A percentile compares a stretch with the other conserved stretches of the same genome.
Conservation (phyloP, 1,139 yeast genomes). For the Scheffersomyces insectosa region DNA sequence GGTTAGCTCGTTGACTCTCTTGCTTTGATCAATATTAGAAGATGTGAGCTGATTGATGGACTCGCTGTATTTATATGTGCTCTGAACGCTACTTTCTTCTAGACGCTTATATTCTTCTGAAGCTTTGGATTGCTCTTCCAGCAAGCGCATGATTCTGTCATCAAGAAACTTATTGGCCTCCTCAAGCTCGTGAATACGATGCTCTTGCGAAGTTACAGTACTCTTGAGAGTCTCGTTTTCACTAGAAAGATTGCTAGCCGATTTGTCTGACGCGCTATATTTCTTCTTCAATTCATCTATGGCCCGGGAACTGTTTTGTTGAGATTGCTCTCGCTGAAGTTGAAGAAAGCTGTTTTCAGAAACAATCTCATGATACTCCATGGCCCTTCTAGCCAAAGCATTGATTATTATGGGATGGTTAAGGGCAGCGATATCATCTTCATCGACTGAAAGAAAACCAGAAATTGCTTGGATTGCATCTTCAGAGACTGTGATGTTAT, state of each 20-base stretch:
- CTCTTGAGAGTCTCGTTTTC: constrained; percentile 7
- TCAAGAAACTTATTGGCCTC: constrained; percentile 10
- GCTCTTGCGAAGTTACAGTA: constrained; percentile 1
- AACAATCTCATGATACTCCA: constrained; percentile 48
- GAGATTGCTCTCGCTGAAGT: constrained; percentile 54
- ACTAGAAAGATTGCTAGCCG: constrained; percentile 8
- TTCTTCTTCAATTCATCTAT: constrained; percentile 13
- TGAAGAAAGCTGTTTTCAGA: constrained; percentile 54
- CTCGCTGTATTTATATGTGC: constrained; percentile 48
- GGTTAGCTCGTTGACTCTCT: constrained; percentile 37
- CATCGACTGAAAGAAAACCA: constrained; percentile 38
- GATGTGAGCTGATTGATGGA: constrained; percentile 53
- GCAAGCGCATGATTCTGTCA: constrained; percentile 9
- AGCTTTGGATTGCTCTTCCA: constrained; percentile 28
- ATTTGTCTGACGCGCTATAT: constrained; percentile 11
- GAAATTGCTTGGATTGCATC: constrained; percentile 16
- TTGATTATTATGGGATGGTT: constrained; percentile 23
- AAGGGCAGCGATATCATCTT: constrained; percentile 16
- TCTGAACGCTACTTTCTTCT: constrained; percentile 38
- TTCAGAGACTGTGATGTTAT: neutral
- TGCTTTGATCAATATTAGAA: constrained; percentile 49
- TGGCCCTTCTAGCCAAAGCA: constrained; percentile 43
- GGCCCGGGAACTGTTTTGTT: constrained; percentile 25
- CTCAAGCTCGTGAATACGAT: constrained; percentile 11
- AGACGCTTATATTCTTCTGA: constrained; percentile 26